Evolutionary conservation across 148 eudicot species (phyloP), one percentile per base, ranked within the genome.

Genomic region (Oxyria digyna): DNA sequence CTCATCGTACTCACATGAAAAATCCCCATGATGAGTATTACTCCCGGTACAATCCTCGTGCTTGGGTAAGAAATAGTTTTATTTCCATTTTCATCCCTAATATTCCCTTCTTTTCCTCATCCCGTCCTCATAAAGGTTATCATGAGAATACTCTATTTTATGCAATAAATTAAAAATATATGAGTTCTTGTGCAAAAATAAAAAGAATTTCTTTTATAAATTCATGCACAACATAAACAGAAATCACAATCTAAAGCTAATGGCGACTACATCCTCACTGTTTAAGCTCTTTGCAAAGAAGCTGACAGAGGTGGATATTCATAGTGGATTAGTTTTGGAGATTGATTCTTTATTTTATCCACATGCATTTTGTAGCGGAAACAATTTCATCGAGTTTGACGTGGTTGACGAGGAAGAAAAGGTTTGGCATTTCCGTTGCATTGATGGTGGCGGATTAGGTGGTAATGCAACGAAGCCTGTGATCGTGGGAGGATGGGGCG

Each of bases 211-310:
- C n/a, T n/a, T n/a, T 5, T 49, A 49, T 49, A 49, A 49, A 49
- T 49, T 20, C 26, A 43, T 43, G 48, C 48, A 43, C 0, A n/a
- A 14, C 4, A 43, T 0, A 43, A 43, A 43, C 48, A 14, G 45
- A 9, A 11, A 42, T 42, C 15, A 42, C 21, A 48, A 48, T n/a
- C 57, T 13, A 14, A 43, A 13, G n/a, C n/a, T 0, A 5, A 49
- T 49, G 57, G 57, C 57, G 8, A 10, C 24, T 17, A 27, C 57
- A 38, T 38, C 41, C 6, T 49, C 27, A 18, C 2, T 24, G 21
- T n/a, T 62, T 27, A 62, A 62, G 67, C 37, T 62, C 67, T 62
- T 62, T 21, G 67, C 27, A 12, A 62, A 62, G 38, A 29, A 27
- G 4, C 67, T 62, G 13, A 17, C 35, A 14, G 67, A 62, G 38